These are phyloP conservation scores for Colletotrichum agaves DNA, from an alignment of 2,329 filamentous ascomycete genomes.

Conservation along the genomic window DNA sequence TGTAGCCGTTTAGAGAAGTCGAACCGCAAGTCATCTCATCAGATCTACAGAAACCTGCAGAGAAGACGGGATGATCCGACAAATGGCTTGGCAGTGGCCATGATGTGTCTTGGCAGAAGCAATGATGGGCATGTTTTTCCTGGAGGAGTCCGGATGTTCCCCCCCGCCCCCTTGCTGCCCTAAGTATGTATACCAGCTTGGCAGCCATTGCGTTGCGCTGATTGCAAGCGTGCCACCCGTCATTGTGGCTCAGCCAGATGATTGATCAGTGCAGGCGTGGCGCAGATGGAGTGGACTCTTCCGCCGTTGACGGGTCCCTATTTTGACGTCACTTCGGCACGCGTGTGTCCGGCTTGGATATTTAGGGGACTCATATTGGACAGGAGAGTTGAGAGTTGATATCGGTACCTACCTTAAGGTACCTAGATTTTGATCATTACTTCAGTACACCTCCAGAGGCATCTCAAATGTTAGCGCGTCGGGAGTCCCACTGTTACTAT, in stretches of 20 bases:
- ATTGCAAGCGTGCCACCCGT: background rate
- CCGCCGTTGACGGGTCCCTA: no score
- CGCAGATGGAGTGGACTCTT: background rate
- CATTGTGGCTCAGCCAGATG: constrained; percentile 1
- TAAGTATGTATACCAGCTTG: no score
- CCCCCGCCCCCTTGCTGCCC: background rate
- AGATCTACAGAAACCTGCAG: background rate
- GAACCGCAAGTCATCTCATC: background rate
- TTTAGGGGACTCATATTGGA: background rate
- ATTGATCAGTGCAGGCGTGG: background rate
- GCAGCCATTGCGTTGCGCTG: background rate
- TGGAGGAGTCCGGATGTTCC: constrained; percentile 1
- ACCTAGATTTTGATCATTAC: background rate
- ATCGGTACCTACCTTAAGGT: background rate
- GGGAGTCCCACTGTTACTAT: no score
- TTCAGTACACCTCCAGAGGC: no score
- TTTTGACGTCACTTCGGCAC: constrained; percentile 29
- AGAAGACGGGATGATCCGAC: constrained; percentile 27
- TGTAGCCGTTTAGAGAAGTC: background rate
- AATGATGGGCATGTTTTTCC: background rate
- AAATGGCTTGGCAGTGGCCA: constrained; percentile 12
- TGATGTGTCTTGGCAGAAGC: background rate
- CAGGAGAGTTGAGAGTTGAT: background rate
- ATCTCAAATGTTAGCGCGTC: no score
- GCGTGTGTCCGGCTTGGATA: constrained; percentile 14